Conservation (phyloP, 768 basidiomycete species). For the Tulasnella sp. region DNA sequence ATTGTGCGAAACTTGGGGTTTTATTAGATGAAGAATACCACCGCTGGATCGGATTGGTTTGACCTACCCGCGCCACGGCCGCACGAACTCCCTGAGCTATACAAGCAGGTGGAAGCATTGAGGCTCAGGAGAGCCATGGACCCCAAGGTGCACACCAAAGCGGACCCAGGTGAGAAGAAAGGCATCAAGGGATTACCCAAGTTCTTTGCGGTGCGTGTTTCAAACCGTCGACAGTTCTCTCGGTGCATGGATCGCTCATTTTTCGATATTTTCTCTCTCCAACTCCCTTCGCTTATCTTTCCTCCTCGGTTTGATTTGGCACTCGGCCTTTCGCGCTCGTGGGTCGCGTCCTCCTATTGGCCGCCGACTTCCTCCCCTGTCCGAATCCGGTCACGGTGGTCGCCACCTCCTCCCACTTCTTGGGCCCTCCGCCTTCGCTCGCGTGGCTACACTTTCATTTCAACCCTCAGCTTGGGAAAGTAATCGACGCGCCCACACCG, state of each 20-base stretch:
- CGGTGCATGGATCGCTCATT: slow-evolving; percentile 1
- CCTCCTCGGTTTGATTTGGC: not conserved
- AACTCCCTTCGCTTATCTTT: not conserved
- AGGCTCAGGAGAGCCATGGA: slow-evolving; percentile 81
- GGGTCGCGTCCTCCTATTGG: not conserved
- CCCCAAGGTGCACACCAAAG: slow-evolving; percentile 83
- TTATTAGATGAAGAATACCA: slow-evolving; percentile 50
- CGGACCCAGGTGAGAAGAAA: slow-evolving; percentile 75
- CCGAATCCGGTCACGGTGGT: not conserved
- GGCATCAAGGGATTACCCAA: slow-evolving; percentile 78
- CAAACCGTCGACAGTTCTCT: not conserved
- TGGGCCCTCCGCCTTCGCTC: not conserved
- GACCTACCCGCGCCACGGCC: slow-evolving; percentile 75
- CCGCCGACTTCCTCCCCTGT: not conserved
- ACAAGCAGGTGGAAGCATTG: slow-evolving; percentile 80
- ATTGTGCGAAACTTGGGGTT: not conserved
- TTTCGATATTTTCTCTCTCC: slow-evolving; percentile 2
- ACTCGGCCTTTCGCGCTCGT: not conserved
- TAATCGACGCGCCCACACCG: slow-evolving; percentile 56
- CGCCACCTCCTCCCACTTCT: not conserved
- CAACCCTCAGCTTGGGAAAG: slow-evolving; percentile 56
- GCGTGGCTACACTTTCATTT: not conserved
- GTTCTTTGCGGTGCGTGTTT: slow-evolving; percentile 65
- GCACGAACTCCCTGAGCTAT: slow-evolving; percentile 62
- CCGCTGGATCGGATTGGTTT: slow-evolving; percentile 76